Evolutionary conservation across 2,329 filamentous ascomycete species (phyloP).

Genomic region (Venturia oleaginea): DNA sequence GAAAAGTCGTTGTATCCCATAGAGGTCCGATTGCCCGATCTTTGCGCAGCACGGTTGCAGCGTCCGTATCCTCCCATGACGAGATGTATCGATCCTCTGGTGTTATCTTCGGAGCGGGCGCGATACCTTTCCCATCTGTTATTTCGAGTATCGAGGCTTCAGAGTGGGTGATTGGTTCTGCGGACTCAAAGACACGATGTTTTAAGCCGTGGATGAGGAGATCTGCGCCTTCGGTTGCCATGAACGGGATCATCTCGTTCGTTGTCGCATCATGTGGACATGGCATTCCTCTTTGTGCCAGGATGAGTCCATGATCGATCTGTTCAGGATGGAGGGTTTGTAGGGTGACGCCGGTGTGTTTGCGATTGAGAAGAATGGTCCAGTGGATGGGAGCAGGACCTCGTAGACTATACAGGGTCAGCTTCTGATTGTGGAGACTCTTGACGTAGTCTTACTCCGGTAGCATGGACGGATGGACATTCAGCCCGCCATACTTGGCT

Average conservation of each 20-base stretch:
- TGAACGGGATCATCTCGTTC: neutral
- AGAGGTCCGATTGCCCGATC: neutral
- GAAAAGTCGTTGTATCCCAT: neutral
- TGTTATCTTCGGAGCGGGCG: constrained; percentile 64
- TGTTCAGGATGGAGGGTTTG: constrained; percentile 70
- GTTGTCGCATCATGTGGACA: constrained; percentile 23
- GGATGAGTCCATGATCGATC: constrained; percentile 72
- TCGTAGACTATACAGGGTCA: constrained; percentile 49
- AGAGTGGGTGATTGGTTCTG: constrained; percentile 22
- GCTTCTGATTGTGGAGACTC: neutral
- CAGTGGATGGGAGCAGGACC: constrained; percentile 83
- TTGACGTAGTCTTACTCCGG: constrained; percentile 53
- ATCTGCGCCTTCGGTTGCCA: constrained; percentile 30
- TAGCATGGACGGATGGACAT: constrained; percentile 85
- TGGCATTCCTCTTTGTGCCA: constrained; percentile 53
- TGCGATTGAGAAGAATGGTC: constrained; percentile 57
- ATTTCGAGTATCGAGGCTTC: constrained; percentile 17
- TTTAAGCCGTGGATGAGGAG: constrained; percentile 6
- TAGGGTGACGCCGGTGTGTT: constrained; percentile 65
- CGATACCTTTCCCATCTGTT: constrained; percentile 19
- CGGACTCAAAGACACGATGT: constrained; percentile 14
- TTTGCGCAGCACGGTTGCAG: neutral
- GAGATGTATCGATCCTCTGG: constrained; percentile 6
- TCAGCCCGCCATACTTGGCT: constrained; percentile 76
- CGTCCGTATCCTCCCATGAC: neutral